These are phyloP conservation scores for Biscogniauxia sp. DNA, from an alignment of 2,329 filamentous ascomycete genomes.

Conservation along the genomic window DNA sequence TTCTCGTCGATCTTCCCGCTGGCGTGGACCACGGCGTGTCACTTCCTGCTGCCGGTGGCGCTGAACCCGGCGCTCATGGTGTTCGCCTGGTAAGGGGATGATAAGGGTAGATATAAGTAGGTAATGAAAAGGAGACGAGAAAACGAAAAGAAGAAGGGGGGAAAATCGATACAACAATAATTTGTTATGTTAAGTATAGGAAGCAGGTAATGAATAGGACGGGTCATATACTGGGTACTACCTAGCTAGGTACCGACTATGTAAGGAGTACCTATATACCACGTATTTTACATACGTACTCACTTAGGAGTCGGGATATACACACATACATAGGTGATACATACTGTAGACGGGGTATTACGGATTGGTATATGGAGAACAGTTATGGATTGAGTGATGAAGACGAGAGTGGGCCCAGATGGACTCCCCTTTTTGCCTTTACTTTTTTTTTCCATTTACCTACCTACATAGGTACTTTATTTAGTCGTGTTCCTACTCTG, in stretches of 20 bases:
- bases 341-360: not conserved
- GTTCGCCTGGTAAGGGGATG: constrained; percentile 52
- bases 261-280: too few species aligned
- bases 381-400: not conserved
- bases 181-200: not conserved
- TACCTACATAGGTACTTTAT: too few species aligned
- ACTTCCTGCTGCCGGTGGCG: constrained; percentile 58
- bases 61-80: constrained; percentile 64
- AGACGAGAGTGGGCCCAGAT: not conserved
- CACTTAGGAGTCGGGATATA: not conserved
- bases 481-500: not conserved
- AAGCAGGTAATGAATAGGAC: not conserved
- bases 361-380: not conserved
- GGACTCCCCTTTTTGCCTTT: not conserved
- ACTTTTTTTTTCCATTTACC: not conserved
- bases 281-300: too few species aligned
- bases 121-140: not conserved
- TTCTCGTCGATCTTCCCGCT: constrained; percentile 62
- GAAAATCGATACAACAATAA: not conserved
- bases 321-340: too few species aligned
- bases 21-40: constrained; percentile 47
- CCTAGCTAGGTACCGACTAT: too few species aligned
- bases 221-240: not conserved
- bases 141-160: not conserved
- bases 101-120: not conserved